Percentiles rank a stretch among this genome's conserved stretches.
Conservation (phyloP, 2,329 filamentous ascomycete species). For the Ophiostoma pallidulum region DNA sequence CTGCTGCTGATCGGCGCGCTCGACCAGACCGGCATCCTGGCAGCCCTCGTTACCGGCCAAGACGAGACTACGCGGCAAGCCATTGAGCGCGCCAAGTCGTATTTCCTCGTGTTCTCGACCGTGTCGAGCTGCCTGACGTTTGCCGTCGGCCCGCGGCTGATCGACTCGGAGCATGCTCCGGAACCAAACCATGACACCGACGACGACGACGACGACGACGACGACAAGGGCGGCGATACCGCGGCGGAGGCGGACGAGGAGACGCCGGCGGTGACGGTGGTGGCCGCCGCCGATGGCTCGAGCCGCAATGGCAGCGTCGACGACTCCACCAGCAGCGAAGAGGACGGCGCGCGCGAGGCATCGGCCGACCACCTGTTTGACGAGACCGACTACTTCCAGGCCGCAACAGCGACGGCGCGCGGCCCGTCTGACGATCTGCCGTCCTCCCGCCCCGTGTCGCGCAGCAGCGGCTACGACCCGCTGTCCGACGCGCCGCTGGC, state of each 20-base stretch:
- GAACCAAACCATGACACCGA: slow-evolving; percentile 23
- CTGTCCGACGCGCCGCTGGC: slow-evolving; percentile 1
- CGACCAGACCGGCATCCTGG: slow-evolving; percentile 45
- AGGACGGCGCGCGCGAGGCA: background rate
- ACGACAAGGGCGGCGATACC: slow-evolving; percentile 8
- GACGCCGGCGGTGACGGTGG: background rate
- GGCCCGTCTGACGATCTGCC: background rate
- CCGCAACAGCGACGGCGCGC: too few species aligned
- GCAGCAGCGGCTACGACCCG: slow-evolving; percentile 11
- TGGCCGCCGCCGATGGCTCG: background rate
- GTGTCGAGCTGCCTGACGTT: slow-evolving; percentile 56
- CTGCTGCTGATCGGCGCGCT: slow-evolving; percentile 34
- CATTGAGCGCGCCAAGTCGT: slow-evolving; percentile 51
- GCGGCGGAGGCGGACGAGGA: background rate
- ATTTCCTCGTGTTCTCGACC: slow-evolving; percentile 57
- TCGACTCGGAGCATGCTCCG: slow-evolving; percentile 35
- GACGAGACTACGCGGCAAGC: slow-evolving; percentile 32
- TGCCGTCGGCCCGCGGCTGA: slow-evolving; percentile 49
- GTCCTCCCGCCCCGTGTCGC: background rate
- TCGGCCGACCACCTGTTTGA: too few species aligned
- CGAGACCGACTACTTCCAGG: background rate
- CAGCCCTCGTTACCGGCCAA: slow-evolving; percentile 32
- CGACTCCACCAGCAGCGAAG: too few species aligned
- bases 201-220: slow-evolving; percentile 19
- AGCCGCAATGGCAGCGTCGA: slow-evolving; percentile 2